These are phyloP conservation scores for Teratosphaeria viscida DNA, from an alignment of 2,329 filamentous ascomycete species.

Conservation along the genomic window DNA sequence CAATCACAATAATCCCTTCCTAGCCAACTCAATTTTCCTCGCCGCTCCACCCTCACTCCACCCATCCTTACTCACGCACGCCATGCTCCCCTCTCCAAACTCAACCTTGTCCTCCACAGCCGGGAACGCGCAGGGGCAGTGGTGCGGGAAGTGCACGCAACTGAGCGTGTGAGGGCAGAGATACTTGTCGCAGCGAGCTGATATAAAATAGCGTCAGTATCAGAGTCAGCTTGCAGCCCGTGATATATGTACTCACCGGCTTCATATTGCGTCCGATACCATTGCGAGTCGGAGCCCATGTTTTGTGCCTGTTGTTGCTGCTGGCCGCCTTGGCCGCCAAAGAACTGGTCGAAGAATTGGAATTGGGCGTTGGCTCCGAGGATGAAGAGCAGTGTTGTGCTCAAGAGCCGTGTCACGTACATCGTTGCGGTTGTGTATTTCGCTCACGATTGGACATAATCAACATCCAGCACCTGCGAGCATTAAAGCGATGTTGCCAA, in stretches of 20 bases:
- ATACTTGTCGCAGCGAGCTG: slow-evolving; percentile 83
- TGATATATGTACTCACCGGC: slow-evolving; percentile 39
- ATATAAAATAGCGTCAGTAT: too few species aligned
- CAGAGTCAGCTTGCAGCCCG: too few species aligned
- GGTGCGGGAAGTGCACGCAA: slow-evolving; percentile 87
- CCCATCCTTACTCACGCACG: slow-evolving; percentile 67
- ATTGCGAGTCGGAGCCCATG: slow-evolving; percentile 69
- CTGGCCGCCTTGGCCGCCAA: slow-evolving; percentile 50
- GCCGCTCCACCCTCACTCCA: slow-evolving; percentile 61
- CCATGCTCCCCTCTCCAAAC: slow-evolving; percentile 60
- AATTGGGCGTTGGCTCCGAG: slow-evolving; percentile 65
- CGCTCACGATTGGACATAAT: background rate
- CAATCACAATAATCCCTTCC: slow-evolving; percentile 60
- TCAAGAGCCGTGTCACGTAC: slow-evolving; percentile 24
- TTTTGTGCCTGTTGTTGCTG: slow-evolving; percentile 60
- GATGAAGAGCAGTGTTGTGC: slow-evolving; percentile 48
- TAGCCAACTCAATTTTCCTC: slow-evolving; percentile 67
- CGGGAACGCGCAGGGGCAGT: slow-evolving; percentile 82
- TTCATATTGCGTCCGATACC: slow-evolving; percentile 65
- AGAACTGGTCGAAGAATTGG: slow-evolving; percentile 98
- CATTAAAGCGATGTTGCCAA: background rate
- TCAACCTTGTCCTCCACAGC: slow-evolving; percentile 55
- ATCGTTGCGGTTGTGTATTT: slow-evolving; percentile 11
- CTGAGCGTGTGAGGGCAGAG: slow-evolving; percentile 89
- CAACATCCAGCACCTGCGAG: background rate